These are phyloP conservation scores for Gonium pectorale DNA, from an alignment of 139 green algal genomes.

Conservation along the genomic window DNA sequence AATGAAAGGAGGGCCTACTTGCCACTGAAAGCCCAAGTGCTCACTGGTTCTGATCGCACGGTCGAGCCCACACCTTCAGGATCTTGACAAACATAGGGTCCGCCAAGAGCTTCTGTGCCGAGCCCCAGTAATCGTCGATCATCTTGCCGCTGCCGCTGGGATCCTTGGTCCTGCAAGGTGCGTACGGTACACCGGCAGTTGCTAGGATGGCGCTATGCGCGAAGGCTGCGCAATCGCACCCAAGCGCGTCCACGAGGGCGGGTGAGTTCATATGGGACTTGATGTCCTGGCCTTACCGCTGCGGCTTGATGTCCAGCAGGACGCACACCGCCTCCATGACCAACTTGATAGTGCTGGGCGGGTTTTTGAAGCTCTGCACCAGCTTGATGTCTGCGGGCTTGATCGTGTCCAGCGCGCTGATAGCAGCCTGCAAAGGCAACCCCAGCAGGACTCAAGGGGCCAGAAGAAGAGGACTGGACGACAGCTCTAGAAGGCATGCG, in stretches of 20 bases:
- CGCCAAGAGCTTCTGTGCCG: slow-evolving; percentile 66
- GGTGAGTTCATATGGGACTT: no score
- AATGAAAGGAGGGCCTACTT: no score
- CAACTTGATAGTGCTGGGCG: slow-evolving; percentile 81
- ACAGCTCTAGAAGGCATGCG: no score
- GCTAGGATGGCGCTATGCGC: no score
- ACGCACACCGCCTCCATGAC: slow-evolving; percentile 73
- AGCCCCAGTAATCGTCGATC: slow-evolving; percentile 81
- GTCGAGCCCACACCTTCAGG: slow-evolving; percentile 71
- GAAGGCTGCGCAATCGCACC: no score
- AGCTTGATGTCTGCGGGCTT: slow-evolving; percentile 86
- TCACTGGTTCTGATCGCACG: no score
- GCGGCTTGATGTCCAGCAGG: slow-evolving; percentile 60
- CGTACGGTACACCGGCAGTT: no score
- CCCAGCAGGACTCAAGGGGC: not conserved
- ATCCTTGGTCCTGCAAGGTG: slow-evolving; percentile 74
- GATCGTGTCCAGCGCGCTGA: slow-evolving; percentile 83
- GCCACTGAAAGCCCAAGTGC: no score
- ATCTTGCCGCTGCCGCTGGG: slow-evolving; percentile 72
- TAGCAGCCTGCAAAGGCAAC: slow-evolving; percentile 47
- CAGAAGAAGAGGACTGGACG: no score
- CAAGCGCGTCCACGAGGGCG: no score
- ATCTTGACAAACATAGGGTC: slow-evolving; percentile 80
- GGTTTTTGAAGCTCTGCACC: slow-evolving; percentile 78
- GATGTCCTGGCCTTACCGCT: slow-evolving; percentile 20